Evolutionary conservation across 2,329 filamentous ascomycete species (phyloP).

Genomic region (Verticillium dahliae): DNA sequence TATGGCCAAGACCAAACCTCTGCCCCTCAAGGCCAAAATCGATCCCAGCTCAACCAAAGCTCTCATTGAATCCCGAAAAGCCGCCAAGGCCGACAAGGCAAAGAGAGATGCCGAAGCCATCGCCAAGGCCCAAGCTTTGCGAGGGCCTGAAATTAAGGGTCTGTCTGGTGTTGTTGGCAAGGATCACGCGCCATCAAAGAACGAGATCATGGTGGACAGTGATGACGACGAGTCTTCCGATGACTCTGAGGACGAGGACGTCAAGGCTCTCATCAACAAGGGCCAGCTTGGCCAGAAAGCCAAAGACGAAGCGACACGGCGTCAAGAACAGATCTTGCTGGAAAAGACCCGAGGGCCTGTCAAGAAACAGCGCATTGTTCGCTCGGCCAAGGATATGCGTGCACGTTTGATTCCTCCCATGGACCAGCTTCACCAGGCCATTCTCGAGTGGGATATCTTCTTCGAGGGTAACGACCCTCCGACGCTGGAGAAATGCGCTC

Average conservation of each 20-base stretch:
- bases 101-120: conserved; percentile 67
- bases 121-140: conserved; percentile 59
- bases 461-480: conserved; percentile 83
- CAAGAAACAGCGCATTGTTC: conserved; percentile 73
- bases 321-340: conserved; percentile 40
- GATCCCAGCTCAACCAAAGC: conserved; percentile 7
- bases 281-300: conserved; percentile 40
- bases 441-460: conserved; percentile 94
- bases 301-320: conserved; percentile 39
- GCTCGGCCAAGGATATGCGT: conserved; percentile 88
- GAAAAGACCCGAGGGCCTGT: conserved; percentile 63
- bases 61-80: conserved; percentile 18
- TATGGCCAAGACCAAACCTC: conserved; percentile 6
- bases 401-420: conserved; percentile 87
- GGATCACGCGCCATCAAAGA: conserved; percentile 66
- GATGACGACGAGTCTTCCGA: conserved; percentile 52
- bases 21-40: conserved; percentile 3
- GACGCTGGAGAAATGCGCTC: conserved; percentile 60
- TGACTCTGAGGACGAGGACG: conserved; percentile 48
- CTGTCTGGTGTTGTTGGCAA: conserved; percentile 67
- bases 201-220: conserved; percentile 86
- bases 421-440: conserved; percentile 73
- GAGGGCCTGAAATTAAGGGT: conserved; percentile 52
- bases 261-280: conserved; percentile 40
- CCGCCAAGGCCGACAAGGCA: conserved; percentile 55